A percentile compares a stretch with the other conserved stretches of the same genome.
These are phyloP conservation scores for Coccomyxa subellipsoidea DNA, from an alignment of 163 green algal species.

Conservation along the genomic window DNA sequence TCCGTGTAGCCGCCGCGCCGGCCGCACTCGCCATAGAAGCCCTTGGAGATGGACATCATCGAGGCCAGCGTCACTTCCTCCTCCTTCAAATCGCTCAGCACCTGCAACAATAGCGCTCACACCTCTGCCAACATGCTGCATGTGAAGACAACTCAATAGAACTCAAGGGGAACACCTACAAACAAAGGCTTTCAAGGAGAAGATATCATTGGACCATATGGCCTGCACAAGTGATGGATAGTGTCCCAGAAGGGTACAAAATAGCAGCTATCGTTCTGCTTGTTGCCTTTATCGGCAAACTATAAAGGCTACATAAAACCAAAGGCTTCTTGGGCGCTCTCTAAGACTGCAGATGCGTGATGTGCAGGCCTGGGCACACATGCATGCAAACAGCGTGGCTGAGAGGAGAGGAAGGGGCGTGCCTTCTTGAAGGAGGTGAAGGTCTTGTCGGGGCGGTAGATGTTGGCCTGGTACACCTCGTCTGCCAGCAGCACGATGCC, in stretches of 20 bases:
- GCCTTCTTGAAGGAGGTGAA: slow-evolving; percentile 83
- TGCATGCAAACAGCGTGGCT: too few relatives aligned
- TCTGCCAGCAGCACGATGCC: slow-evolving; percentile 81
- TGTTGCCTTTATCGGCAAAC: too few relatives aligned
- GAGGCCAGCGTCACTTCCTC: slow-evolving; percentile 68
- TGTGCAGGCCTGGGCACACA: background rate
- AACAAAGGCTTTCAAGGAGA: too few relatives aligned
- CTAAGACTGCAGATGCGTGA: too few relatives aligned
- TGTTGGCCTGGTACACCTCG: slow-evolving; percentile 84
- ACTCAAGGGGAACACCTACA: too few relatives aligned
- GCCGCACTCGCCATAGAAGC: slow-evolving; percentile 50
- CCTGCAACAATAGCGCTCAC: slow-evolving; percentile 23
- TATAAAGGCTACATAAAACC: background rate
- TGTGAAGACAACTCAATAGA: too few relatives aligned
- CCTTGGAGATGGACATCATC: slow-evolving; percentile 88
- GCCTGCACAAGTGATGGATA: background rate
- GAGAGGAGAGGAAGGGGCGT: background rate
- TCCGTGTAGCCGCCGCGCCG: slow-evolving; percentile 93
- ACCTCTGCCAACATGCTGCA: too few relatives aligned
- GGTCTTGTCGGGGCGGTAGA: slow-evolving; percentile 72
- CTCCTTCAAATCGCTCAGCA: slow-evolving; percentile 49
- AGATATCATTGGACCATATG: background rate
- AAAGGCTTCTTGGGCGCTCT: too few relatives aligned
- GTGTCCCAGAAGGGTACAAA: too few relatives aligned
- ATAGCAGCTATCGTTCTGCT: too few relatives aligned